A percentile compares a stretch with the other conserved stretches of the same genome.
phyloP scores from a whole-genome alignment of 2,329 filamentous ascomycete species.

The Aureobasidium zeae region DNA sequence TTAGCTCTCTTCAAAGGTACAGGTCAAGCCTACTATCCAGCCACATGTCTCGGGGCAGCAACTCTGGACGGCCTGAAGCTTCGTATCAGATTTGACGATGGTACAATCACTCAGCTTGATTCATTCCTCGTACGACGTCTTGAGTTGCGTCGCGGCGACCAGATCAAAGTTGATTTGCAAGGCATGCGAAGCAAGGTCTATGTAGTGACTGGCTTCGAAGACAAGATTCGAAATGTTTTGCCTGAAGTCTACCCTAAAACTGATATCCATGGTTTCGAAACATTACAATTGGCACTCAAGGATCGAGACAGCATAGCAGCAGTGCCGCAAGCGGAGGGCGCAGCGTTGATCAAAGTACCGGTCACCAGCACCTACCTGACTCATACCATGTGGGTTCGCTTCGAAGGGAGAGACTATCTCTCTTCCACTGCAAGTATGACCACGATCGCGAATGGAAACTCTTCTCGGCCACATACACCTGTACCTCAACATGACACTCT shows the following conservation, averaged over 20 bases:
- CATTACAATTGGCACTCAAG: conserved; percentile 34
- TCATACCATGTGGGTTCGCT: conserved; percentile 34
- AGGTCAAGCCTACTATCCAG: conserved; percentile 47
- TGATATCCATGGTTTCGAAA: conserved; percentile 35
- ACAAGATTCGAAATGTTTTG: conserved; percentile 25
- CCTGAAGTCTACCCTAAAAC: conserved; percentile 29
- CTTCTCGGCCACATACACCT: conserved; percentile 20
- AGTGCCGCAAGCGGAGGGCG: conserved; percentile 15
- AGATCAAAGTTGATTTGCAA: conserved; percentile 38
- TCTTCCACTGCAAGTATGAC: conserved; percentile 8
- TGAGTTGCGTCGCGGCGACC: conserved; percentile 36
- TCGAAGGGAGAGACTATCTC: conserved; percentile 32
- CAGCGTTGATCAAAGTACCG: conserved; percentile 31
- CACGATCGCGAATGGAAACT: conserved; percentile 3
- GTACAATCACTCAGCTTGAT: conserved; percentile 35
- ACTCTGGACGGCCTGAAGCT: conserved; percentile 34
- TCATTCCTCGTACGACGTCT: conserved; percentile 32
- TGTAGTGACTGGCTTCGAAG: conserved; percentile 35
- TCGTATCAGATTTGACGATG: conserved; percentile 41
- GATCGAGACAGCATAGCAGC: conserved; percentile 29
- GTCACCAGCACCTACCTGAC: conserved; percentile 38
- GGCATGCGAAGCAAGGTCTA: conserved; percentile 39
- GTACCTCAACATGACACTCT: conserved; percentile 29
- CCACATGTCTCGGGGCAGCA: conserved; percentile 45
- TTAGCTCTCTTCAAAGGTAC: conserved; percentile 50